Base-by-base conservation (phyloP, 1,284 basidiomycete genomes). In the Ustilago nuda region DNA sequence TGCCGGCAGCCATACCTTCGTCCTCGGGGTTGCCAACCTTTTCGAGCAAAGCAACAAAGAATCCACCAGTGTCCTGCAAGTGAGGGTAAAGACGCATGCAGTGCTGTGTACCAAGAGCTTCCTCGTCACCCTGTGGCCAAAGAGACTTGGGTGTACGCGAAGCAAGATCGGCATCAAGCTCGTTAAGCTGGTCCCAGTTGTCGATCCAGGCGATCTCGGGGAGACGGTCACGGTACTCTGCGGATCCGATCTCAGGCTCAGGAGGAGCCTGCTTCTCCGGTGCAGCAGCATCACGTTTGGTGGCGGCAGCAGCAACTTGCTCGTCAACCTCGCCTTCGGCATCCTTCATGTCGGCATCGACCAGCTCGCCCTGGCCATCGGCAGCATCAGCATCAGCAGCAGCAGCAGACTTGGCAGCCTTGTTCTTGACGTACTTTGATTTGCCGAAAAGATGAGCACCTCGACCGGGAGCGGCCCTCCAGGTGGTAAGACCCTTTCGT, bases 31-130 rank as follows among this genome's bases (percentile, higher is more conserved):
- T 71, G 48, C 76, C 77, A 4, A 75, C 71, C 81, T 89, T 89
- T 81, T 94, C 90, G 39, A 99, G 87, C 0, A 98, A 92, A 17
- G 94, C 94, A 32, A 99, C 92, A 82, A 98, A 99, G 88, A 99
- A 99, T 0, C 94, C 97, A 12, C 97, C 97, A 0, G 95, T 95
- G 86, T 99, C 93, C 87, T 99, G 96, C 50, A 97, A 88, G 85
- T 99, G 95, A 3, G 97, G 95, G 82, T 98, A 94, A 50, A 85
- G 76, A 45, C 83, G 74, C 76, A 84, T 83, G 63, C 83, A 84
- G 64, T 77, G 73, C 60, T 82, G 69, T 6, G 82, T 56, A 27
- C 78, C 72, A 17, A 83, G 68, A 33, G 71, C 61, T 37, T 75
- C 79, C 64, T 84, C 84, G 50, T 83, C 82, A 36, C 83, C 84